Base-by-base conservation (phyloP, 129 eudicot species). In the Deinandra increscens region DNA sequence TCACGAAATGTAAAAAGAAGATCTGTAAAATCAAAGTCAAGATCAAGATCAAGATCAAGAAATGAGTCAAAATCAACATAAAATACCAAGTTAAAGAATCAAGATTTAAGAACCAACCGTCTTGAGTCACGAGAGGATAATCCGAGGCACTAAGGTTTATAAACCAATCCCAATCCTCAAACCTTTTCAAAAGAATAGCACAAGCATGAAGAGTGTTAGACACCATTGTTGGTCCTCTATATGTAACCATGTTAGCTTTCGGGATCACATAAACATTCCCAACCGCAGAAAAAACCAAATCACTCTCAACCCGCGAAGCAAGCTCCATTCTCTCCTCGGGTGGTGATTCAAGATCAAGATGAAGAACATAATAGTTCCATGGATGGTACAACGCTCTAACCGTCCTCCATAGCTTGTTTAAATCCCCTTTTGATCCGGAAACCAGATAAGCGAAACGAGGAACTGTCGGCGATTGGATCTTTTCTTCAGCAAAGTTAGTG, bases 91-190 rank as follows among this genome's bases (percentile, higher is more conserved):
- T 10, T 4, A 10, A 34, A 17, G 7, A n/a, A 53, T 1, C 53
- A 39, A 56, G 9, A 2, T 9, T 11, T 8, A 18, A 53, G n/a
- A 34, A 65, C 78, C 65, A 26, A 87, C 97, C 97, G 55, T 90
- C 97, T 81, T 90, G 97, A 65, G 97, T 90, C 66, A 90, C 95
- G 46, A 90, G 81, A 73, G 97, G 97, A 71, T 90, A 90, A 84
- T 90, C 97, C 7, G 97, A 90, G 64, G 64, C 64, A 3, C 64
- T 58, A 11, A 58, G 64, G 41, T 58, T 58, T 4, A 58, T 58
- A 58, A 58, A 58, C 64, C 64, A 58, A 31, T 58, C 64, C 64
- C 64, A 58, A 58, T 58, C 41, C 41, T 58, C 29, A 58, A 58
- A 58, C 64, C 0, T 58, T 13, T 58, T 58, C 3, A 58, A 6